phyloP scores from a whole-genome alignment of 805 yeast genomes.

The Spathaspora sp. region DNA sequence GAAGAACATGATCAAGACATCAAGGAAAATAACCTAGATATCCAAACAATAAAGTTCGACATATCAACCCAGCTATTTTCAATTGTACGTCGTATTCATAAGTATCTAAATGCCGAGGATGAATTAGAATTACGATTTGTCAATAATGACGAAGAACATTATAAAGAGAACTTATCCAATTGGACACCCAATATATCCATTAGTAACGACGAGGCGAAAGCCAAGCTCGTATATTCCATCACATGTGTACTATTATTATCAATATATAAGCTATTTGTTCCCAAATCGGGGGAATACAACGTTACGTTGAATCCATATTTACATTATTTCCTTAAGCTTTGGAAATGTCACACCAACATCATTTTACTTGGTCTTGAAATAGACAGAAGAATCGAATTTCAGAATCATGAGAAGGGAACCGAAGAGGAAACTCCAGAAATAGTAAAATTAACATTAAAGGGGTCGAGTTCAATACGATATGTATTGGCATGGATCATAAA shows the following conservation, averaged over 20 bases:
- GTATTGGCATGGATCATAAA: slow-evolving; percentile 60
- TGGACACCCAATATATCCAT: slow-evolving; percentile 25
- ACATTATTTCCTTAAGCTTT: slow-evolving; percentile 51
- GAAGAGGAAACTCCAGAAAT: slow-evolving; percentile 28
- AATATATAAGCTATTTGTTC: slow-evolving; percentile 29
- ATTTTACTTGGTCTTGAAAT: slow-evolving; percentile 57
- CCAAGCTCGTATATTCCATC: slow-evolving; percentile 27
- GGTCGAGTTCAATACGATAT: slow-evolving; percentile 60
- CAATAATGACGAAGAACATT: slow-evolving; percentile 33
- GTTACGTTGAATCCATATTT: slow-evolving; percentile 60
- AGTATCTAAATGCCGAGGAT: slow-evolving; percentile 38
- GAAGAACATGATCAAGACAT: slow-evolving; percentile 8
- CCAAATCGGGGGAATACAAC: slow-evolving; percentile 26
- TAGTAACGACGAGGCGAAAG: slow-evolving; percentile 15
- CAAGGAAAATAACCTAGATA: slow-evolving; percentile 3
- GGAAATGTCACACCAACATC: slow-evolving; percentile 65
- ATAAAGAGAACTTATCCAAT: slow-evolving; percentile 16
- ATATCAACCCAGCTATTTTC: slow-evolving; percentile 30
- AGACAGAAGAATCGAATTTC: slow-evolving; percentile 33
- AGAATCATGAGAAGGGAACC: slow-evolving; percentile 21
- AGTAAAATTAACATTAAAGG: slow-evolving; percentile 43
- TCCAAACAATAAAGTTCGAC: slow-evolving; percentile 26
- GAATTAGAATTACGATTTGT: slow-evolving; percentile 38
- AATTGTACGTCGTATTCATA: slow-evolving; percentile 35
- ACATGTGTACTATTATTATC: slow-evolving; percentile 29